Evolutionary conservation across 2,329 filamentous ascomycete genomes (phyloP), one percentile per base, ranked within the genome.

Genomic region (Beauveria medogensis): DNA sequence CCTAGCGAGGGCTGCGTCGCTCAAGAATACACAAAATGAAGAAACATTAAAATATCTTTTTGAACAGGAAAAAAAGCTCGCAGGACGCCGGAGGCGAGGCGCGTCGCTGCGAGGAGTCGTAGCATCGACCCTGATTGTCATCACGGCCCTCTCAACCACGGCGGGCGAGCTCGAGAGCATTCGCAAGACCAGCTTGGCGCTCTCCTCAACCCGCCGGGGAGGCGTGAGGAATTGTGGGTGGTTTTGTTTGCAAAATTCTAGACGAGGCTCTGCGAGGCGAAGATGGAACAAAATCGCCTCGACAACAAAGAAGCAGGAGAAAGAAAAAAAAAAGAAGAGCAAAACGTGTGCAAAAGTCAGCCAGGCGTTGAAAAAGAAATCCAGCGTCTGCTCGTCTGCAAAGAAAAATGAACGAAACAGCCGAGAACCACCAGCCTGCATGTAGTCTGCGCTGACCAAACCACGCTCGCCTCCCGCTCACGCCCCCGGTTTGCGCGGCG

Each of bases 81-180:
- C 62, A 66, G 30, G 65, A 68, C 65, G 68, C 63, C 51, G 24
- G 24, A 24, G 24, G 24, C 24, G 22, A 12, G 37, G 48, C 40
- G 57, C 48, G 22, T 55, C 59, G 41, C 63, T 71, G 71, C 73
- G 75, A 67, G 77, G 74, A 78, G 77, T 68, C 78, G 79, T 74
- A 81, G 79, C 77, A 82, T 81, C 79, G 79, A 78, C 79, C 79
- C 77, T 75, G 30, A 72, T 73, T 72, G 75, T 73, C 67, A 66
- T 67, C 68, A 68, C 70, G 47, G 30, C 63, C 64, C 63, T 62
- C 63, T 53, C 54, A 58, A 62, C 63, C 62, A 10, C 16, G 59
- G 43, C 57, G 22, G 53, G 26, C 20, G 53, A 56, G 59, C 46
- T 57, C 24, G 47, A 54, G 59, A 65, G 68, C 69, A 64, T 66